Evolutionary conservation across 2,329 filamentous ascomycete species (phyloP).

Genomic region (Fusarium anthophilum): DNA sequence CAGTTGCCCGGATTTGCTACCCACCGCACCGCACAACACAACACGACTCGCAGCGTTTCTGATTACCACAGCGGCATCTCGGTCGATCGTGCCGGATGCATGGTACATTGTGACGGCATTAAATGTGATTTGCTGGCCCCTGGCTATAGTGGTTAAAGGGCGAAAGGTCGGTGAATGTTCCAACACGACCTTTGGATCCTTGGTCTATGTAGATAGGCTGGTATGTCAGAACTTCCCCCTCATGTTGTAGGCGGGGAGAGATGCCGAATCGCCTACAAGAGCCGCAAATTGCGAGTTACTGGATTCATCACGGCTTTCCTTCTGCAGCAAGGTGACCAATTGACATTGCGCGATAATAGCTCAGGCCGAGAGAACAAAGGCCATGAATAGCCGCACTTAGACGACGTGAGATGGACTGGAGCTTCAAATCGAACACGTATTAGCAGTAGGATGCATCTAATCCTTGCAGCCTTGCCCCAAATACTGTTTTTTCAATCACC

Average conservation of each 20-base stretch:
- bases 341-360: not conserved
- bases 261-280: not conserved
- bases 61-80: not conserved
- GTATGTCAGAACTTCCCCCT: not conserved
- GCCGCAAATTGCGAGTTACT: not conserved
- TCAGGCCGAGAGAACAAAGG: not conserved
- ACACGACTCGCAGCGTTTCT: not conserved
- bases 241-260: not conserved
- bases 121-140: not conserved
- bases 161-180: conserved; percentile 10
- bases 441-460: conserved; percentile 31
- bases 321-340: not conserved
- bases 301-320: not conserved
- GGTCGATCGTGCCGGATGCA: not conserved
- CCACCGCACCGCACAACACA: not conserved
- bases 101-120: conserved; percentile 7
- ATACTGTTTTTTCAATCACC: conserved; percentile 13
- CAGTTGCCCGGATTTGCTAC: conserved; percentile 1
- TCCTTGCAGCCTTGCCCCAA: conserved; percentile 27
- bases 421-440: conserved; percentile 32
- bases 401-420: not conserved
- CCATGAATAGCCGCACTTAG: conserved; percentile 30
- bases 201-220: not conserved
- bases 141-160: not conserved
- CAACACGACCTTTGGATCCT: not conserved